Percentiles rank a stretch among this genome's conserved stretches.
These are phyloP conservation scores for Candida anutae DNA, from an alignment of 1,139 yeast species.

Conservation along the genomic window DNA sequence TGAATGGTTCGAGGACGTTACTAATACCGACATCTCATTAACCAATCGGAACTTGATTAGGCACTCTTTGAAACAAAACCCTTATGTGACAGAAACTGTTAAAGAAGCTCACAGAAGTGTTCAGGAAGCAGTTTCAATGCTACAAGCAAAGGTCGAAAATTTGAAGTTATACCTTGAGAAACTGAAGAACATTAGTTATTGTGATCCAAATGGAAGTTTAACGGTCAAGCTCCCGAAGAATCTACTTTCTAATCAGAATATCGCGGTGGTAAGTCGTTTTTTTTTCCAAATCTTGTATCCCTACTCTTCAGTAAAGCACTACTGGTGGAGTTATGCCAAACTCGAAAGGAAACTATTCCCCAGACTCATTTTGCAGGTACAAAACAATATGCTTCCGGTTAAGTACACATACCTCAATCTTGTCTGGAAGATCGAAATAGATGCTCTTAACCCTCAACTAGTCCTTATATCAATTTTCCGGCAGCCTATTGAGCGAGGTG, in stretches of 20 bases:
- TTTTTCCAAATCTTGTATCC: slow-evolving; percentile 25
- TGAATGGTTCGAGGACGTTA: slow-evolving; percentile 62
- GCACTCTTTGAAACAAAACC: slow-evolving; percentile 16
- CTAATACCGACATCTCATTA: slow-evolving; percentile 47
- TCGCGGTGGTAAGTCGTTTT: slow-evolving; percentile 20
- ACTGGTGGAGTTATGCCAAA: slow-evolving; percentile 41
- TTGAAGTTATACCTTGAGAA: background rate
- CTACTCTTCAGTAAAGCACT: slow-evolving; percentile 33
- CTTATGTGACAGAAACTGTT: background rate
- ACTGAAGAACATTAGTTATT: slow-evolving; percentile 3
- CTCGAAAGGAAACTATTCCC: slow-evolving; percentile 29
- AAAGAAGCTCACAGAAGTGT: background rate
- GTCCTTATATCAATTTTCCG: too few species aligned
- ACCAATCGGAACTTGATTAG: slow-evolving; percentile 51
- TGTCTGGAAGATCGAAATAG: too few species aligned
- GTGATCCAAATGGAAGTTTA: slow-evolving; percentile 8
- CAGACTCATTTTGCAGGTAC: slow-evolving; percentile 5
- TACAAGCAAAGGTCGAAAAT: background rate
- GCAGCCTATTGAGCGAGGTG: too few species aligned
- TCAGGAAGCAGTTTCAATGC: background rate
- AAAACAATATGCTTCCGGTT: background rate
- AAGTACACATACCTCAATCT: slow-evolving; percentile 14
- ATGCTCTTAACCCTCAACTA: too few species aligned
- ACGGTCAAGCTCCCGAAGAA: slow-evolving; percentile 3
- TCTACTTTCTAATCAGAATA: slow-evolving; percentile 6